Evolutionary conservation across 2,329 filamentous ascomycete species (phyloP), one percentile per base, ranked within the genome.

Genomic region (Fusarium duplospermum): DNA sequence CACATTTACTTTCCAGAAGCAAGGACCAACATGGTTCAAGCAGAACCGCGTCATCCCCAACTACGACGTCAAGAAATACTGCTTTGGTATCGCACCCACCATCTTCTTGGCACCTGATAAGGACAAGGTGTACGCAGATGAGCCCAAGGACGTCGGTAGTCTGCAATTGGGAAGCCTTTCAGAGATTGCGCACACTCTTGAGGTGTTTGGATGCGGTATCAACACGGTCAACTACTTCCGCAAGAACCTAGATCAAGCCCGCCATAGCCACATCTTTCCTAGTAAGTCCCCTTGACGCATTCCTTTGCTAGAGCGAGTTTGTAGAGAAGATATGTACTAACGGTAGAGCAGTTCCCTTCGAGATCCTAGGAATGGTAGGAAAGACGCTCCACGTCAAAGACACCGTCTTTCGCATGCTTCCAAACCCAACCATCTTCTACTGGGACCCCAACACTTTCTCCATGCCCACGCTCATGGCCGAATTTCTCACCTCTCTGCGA

Each of bases 281-380:
- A 35, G 74, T 76, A 76, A 65, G 69, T 54, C 8, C 2, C 6
- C 10, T 16, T 22, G 10, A 24, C 6, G 11, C 6, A 24, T 50
- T 27, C 1, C 1, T 27, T 4, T 13, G 1, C 20, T 11, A 7
- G 13, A 24, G 4, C 31, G 20, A 3, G 9, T 35, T 16, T 9
- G 13, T 24, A 24, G 13, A 35, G 10, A 56, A 6, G 4, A 1
- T 20, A 3, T 18, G 3, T 31, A 18, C 36, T 47, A 13, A 13
- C 66, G 16, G 2, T 2, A 1, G 0, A 35, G 13, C 4, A 75
- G 74, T 76, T 10, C 66, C 72, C 0, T 76, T 76, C 5, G 74
- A 76, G 35, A 76, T 86, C 1, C 78, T 86, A 2, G 84, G 83
- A 1, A 86, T 86, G 84, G 71, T 85, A 3, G 82, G 81, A 1